Percentiles rank a stretch among this genome's conserved stretches.
These are phyloP conservation scores for Microbotryum silenes-acaulis DNA, from an alignment of 1,284 basidiomycete species.

Conservation along the genomic window DNA sequence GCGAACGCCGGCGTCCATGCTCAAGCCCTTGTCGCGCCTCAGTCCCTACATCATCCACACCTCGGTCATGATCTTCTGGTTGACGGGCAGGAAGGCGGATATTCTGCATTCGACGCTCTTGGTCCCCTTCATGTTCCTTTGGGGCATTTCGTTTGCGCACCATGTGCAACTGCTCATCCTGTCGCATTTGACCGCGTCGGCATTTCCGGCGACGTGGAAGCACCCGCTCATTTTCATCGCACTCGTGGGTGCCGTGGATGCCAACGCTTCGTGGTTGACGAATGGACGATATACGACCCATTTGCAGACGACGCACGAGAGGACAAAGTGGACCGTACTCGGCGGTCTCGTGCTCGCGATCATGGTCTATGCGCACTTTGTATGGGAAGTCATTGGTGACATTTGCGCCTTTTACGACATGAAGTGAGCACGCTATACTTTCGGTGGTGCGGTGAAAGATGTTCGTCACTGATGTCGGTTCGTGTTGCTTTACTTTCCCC, in stretches of 20 bases:
- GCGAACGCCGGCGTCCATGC: slow-evolving; percentile 37
- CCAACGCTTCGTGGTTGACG: slow-evolving; percentile 53
- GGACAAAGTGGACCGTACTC: slow-evolving; percentile 19
- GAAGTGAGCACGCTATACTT: slow-evolving; percentile 23
- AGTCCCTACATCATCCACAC: slow-evolving; percentile 70
- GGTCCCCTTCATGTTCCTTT: slow-evolving; percentile 78
- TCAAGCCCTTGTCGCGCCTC: slow-evolving; percentile 62
- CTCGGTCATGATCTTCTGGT: slow-evolving; percentile 67
- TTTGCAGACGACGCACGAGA: slow-evolving; percentile 13
- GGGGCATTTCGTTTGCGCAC: slow-evolving; percentile 53
- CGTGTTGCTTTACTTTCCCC: background rate
- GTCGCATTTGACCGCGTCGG: slow-evolving; percentile 76
- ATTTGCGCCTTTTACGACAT: slow-evolving; percentile 36
- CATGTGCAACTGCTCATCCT: slow-evolving; percentile 84
- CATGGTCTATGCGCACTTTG: slow-evolving; percentile 34
- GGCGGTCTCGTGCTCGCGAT: slow-evolving; percentile 21
- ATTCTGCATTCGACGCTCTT: slow-evolving; percentile 54
- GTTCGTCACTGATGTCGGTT: background rate
- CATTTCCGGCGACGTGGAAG: slow-evolving; percentile 57
- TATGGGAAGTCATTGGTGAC: slow-evolving; percentile 33
- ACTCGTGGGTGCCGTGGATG: slow-evolving; percentile 69
- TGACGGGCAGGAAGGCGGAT: slow-evolving; percentile 49
- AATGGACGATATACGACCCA: background rate
- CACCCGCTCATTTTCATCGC: slow-evolving; percentile 82
- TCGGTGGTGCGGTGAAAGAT: background rate